Evolutionary conservation across 2,329 filamentous ascomycete genomes (phyloP), one percentile per base, ranked within the genome.

Genomic region (Paraphaeosphaeria sporulosa): DNA sequence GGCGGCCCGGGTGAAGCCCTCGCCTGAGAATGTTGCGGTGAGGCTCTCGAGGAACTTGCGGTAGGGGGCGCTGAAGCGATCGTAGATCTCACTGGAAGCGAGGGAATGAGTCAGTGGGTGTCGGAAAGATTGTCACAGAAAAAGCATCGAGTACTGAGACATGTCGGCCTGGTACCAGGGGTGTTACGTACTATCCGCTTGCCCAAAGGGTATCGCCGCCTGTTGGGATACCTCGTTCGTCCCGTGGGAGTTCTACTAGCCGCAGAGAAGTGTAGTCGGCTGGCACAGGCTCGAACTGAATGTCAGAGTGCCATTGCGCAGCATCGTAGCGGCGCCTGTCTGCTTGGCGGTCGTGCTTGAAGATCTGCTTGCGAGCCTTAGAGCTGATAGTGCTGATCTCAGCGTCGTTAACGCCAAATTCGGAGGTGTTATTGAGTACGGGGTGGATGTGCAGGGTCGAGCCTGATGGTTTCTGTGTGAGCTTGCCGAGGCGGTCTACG

Each of bases 191-290:
- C 30, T 90, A 90, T 0, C 87, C 87, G 0, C 86, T 88, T 0
- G 88, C 88, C 87, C 88, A 90, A 6, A 90, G 82, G 0, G 89
- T 91, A 69, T 89, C 85, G 32, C 58, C 58, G 23, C 86, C 83
- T 7, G 52, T 27, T 69, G 43, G 71, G 67, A 25, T 51, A 47
- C 60, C 57, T 27, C 55, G 34, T 86, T 86, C 0, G 83, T 86
- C 47, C 78, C 1, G 88, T 75, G 43, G 73, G 12, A 71, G 50
- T 48, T 64, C 46, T 0, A 64, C 66, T 0, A 89, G 75, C 52
- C 86, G 82, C n/a, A 90, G 78, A 0, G 85, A 80, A 0, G 87
- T 83, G 67, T 90, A 91, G 70, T 91, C 88, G 8, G 83, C 83
- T 0, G 89, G 89, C 3, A 86, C 78, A 0, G 84, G 84, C 76